Percentiles rank a stretch among this genome's conserved stretches.
Conservation (phyloP, 768 basidiomycete genomes). For the Lactarius tabidus region DNA sequence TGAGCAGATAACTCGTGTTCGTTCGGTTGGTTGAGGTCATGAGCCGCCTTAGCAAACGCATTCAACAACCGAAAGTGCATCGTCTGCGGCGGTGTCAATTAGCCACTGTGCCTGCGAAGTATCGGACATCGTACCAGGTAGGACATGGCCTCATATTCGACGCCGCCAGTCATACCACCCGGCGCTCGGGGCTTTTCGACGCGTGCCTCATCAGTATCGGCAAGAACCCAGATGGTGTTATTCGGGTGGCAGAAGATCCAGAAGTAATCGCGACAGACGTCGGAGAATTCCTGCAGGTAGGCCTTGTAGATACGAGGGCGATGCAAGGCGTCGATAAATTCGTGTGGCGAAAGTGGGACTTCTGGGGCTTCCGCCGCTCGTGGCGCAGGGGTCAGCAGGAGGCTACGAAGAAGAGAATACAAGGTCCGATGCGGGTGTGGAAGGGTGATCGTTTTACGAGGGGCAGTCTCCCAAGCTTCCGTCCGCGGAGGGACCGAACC, state of each 20-base stretch:
- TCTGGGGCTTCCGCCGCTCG: slow-evolving; percentile 60
- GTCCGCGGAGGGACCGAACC: slow-evolving; percentile 30
- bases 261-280: slow-evolving; percentile 90
- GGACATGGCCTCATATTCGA: slow-evolving; percentile 95
- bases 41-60: slow-evolving; percentile 61
- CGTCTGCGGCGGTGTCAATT: slow-evolving; percentile 49
- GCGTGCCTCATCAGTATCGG: slow-evolving; percentile 75
- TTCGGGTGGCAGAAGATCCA: slow-evolving; percentile 97
- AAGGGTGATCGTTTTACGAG: slow-evolving; percentile 55
- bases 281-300: slow-evolving; percentile 79
- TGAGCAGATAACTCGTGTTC: slow-evolving; percentile 75
- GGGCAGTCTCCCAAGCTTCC: slow-evolving; percentile 32
- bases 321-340: slow-evolving; percentile 73
- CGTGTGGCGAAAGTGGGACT: slow-evolving; percentile 64
- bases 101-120: not conserved
- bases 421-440: slow-evolving; percentile 69
- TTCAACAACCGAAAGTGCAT: slow-evolving; percentile 87
- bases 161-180: slow-evolving; percentile 97
- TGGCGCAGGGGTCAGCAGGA: slow-evolving; percentile 71
- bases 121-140: slow-evolving; percentile 63
- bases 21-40: slow-evolving; percentile 58
- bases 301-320: slow-evolving; percentile 71
- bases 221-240: slow-evolving; percentile 85
- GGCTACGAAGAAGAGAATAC: slow-evolving; percentile 68
- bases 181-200: slow-evolving; percentile 92